These are phyloP conservation scores for Fagopyrum esculentum DNA, from an alignment of 148 eudicot genomes.

Conservation along the genomic window DNA sequence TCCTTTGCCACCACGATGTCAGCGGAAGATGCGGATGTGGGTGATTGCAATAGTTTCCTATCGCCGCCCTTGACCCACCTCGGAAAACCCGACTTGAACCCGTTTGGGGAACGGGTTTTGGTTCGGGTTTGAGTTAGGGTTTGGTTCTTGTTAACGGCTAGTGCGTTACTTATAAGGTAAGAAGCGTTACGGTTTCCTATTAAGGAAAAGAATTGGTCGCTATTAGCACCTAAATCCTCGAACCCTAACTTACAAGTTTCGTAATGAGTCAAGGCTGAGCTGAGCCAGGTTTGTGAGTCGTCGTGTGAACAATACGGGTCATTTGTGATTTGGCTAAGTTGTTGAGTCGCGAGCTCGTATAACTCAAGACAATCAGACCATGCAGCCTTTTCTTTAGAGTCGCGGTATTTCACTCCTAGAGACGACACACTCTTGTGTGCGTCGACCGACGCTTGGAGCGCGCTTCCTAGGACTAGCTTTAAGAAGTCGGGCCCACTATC, in stretches of 20 bases:
- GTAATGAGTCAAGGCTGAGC: constrained; percentile 59
- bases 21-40: constrained; percentile 19
- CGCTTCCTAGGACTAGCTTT: constrained; percentile 26
- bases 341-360: constrained; percentile 39
- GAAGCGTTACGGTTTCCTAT: constrained; percentile 36
- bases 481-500: constrained; percentile 41
- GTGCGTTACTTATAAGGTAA: constrained; percentile 45
- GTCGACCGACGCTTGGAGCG: constrained; percentile 33
- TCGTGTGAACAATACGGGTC: constrained; percentile 15
- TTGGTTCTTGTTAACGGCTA: constrained; percentile 40
- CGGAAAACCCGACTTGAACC: constrained; percentile 37
- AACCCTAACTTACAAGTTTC: constrained; percentile 63
- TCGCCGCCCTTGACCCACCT: constrained; percentile 45
- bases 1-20: constrained; percentile 70
- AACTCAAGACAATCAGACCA: constrained; percentile 65
- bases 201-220: constrained; percentile 22
- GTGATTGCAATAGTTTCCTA: constrained; percentile 35
- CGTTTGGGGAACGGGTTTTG: background rate
- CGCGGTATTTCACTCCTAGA: constrained; percentile 30
- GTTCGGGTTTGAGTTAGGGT: constrained; percentile 12
- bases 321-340: constrained; percentile 37
- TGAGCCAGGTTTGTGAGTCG: constrained; percentile 73
- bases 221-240: constrained; percentile 31
- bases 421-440: constrained; percentile 21
- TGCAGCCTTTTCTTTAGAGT: constrained; percentile 45